Conservation (phyloP, 495 filamentous ascomycete species). For the Neurospora sp. region DNA sequence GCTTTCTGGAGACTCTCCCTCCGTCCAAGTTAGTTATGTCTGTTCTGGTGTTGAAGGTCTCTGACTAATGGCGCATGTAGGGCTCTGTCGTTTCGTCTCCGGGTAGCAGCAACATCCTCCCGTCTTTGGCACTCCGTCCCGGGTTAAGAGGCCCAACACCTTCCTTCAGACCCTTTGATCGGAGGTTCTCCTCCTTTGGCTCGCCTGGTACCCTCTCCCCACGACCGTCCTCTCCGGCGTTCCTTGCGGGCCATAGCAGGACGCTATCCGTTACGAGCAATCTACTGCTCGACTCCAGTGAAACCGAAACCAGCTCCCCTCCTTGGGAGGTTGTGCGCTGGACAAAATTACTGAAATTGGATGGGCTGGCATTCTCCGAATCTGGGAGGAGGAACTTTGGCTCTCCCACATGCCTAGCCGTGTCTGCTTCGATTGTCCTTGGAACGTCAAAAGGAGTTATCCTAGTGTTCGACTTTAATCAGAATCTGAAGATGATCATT, state of each 20-base stretch:
- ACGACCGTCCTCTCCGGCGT: slow-evolving; percentile 68
- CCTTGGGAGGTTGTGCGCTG: slow-evolving; percentile 97
- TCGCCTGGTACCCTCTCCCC: slow-evolving; percentile 46
- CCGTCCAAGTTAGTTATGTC: slow-evolving; percentile 57
- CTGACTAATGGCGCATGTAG: slow-evolving; percentile 37
- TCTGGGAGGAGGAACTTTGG: slow-evolving; percentile 88
- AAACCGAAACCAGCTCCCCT: slow-evolving; percentile 54
- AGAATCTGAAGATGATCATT: slow-evolving; percentile 86
- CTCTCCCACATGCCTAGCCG: slow-evolving; percentile 77
- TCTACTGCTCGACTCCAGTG: slow-evolving; percentile 45
- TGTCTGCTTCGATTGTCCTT: slow-evolving; percentile 81
- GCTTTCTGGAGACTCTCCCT: slow-evolving; percentile 82
- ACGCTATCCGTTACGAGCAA: slow-evolving; percentile 59
- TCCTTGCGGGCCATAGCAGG: slow-evolving; percentile 64
- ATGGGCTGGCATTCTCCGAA: slow-evolving; percentile 88
- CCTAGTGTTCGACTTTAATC: slow-evolving; percentile 92
- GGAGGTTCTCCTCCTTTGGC: slow-evolving; percentile 81
- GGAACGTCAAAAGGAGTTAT: slow-evolving; percentile 92
- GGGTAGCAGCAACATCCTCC: slow-evolving; percentile 54
- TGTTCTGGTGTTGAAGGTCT: not conserved
- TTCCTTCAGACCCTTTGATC: slow-evolving; percentile 84
- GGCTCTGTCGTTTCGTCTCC: slow-evolving; percentile 74
- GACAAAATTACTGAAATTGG: slow-evolving; percentile 87
- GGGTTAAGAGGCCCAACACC: slow-evolving; percentile 54
- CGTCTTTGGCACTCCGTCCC: slow-evolving; percentile 35